Evolutionary conservation across 345 rosid species (phyloP).

Genomic region (Bruguiera gymnorhiza): DNA sequence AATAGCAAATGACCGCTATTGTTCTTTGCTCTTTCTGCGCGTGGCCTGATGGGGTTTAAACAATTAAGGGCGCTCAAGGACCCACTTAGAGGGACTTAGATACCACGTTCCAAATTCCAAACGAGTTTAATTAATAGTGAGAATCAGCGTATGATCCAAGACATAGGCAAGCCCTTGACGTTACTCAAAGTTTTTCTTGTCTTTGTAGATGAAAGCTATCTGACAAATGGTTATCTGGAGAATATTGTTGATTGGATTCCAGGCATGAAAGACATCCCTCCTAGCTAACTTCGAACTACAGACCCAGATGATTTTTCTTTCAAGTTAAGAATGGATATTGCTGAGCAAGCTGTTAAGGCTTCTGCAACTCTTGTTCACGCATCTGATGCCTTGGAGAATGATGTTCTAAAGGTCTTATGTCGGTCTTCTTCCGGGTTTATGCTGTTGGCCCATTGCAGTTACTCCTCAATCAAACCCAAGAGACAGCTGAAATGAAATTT

Average conservation of each 20-base stretch:
- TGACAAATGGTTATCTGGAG: conserved; percentile 8
- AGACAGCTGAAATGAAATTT: not conserved
- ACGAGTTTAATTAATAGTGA: not conserved
- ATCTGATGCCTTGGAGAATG: conserved; percentile 1
- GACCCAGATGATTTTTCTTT: not conserved
- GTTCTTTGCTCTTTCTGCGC: conserved; percentile 5
- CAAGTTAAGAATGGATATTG: not conserved
- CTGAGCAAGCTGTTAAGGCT: not conserved
- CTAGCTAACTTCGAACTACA: not conserved
- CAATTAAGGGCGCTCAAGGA: conserved; percentile 3
- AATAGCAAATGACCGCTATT: too few species aligned
- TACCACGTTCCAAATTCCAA: not conserved
- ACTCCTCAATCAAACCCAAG: not conserved
- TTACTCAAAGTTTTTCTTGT: not conserved
- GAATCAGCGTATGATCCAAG: not conserved
- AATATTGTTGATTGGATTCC: not conserved
- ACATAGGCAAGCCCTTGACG: not conserved
- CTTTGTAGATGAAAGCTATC: conserved; percentile 8
- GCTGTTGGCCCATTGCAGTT: conserved; percentile 1
- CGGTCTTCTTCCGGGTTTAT: not conserved
- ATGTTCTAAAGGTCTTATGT: not conserved
- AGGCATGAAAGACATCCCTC: not conserved
- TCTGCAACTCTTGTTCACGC: not conserved
- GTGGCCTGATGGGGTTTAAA: conserved; percentile 12
- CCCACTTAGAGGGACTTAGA: conserved; percentile 12